Percentiles rank a stretch among this genome's conserved stretches.
Evolutionary conservation across 192 early-diverging fungal genomes (phyloP).

Genomic region (Backusella luteola): DNA sequence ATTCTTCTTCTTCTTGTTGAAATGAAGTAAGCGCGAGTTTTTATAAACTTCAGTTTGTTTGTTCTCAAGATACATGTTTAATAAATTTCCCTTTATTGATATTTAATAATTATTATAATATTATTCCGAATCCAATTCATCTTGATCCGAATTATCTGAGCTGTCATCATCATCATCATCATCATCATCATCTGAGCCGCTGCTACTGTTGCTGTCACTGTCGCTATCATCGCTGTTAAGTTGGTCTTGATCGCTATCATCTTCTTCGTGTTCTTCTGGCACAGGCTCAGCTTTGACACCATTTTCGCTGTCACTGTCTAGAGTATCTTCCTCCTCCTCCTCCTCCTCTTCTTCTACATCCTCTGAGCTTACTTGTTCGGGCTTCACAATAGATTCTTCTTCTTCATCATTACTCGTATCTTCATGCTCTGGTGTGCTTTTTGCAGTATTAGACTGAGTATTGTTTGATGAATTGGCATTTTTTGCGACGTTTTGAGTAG

Average conservation of each 20-base stretch:
- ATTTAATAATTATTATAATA: background rate
- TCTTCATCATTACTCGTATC: background rate
- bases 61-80: background rate
- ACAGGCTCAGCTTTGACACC: background rate
- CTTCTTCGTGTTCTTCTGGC: background rate
- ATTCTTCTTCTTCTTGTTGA: no score
- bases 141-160: background rate
- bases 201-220: background rate
- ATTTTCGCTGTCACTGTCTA: background rate
- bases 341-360: background rate
- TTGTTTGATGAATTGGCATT: background rate
- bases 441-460: background rate
- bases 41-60: background rate
- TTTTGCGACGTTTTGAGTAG: background rate
- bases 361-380: background rate
- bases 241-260: background rate
- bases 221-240: background rate
- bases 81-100: background rate
- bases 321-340: background rate
- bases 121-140: background rate
- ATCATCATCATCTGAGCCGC: background rate
- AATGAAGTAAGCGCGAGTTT: no score
- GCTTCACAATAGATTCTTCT: background rate
- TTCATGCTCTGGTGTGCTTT: no score
- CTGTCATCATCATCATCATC: background rate